phyloP scores from a whole-genome alignment of 2,329 filamentous ascomycete species.

The Basipetospora sp. region DNA sequence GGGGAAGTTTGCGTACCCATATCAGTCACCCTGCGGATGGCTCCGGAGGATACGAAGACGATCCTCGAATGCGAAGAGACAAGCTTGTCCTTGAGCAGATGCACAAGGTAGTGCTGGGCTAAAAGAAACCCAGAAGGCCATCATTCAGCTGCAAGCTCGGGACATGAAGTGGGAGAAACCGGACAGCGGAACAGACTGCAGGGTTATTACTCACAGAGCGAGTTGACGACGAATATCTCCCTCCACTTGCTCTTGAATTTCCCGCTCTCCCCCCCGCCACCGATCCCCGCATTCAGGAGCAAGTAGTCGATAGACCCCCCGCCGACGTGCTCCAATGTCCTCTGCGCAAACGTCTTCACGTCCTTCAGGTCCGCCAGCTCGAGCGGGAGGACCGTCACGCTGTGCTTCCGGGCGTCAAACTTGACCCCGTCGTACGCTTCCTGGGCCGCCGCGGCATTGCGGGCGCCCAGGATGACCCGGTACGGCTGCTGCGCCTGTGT shows the following conservation, averaged over 20 bases:
- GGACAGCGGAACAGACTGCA: no score
- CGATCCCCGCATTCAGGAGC: constrained; percentile 34
- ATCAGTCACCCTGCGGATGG: constrained; percentile 26
- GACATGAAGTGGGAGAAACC: not conserved
- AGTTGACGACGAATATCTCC: constrained; percentile 35
- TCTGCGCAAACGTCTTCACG: constrained; percentile 31
- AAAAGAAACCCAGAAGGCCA: no score
- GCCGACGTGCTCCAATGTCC: constrained; percentile 27
- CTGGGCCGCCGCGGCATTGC: constrained; percentile 26
- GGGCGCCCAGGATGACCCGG: constrained; percentile 33
- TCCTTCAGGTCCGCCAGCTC: constrained; percentile 30
- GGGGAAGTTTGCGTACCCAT: constrained; percentile 13
- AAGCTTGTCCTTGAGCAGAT: constrained; percentile 33
- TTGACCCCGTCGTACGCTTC: constrained; percentile 27
- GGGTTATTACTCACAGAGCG: constrained; percentile 34
- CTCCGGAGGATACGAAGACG: constrained; percentile 37
- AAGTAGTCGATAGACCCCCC: constrained; percentile 30
- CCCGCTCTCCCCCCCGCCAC: constrained; percentile 19
- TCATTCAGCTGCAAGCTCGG: no score
- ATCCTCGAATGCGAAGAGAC: constrained; percentile 30
- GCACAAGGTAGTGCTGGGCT: constrained; percentile 40
- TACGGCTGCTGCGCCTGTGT: constrained; percentile 26
- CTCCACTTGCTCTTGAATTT: constrained; percentile 33
- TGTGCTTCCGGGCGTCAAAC: constrained; percentile 25
- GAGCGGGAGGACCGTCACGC: constrained; percentile 30